These are phyloP conservation scores for Ceratobasidium sp. DNA, from an alignment of 1,284 basidiomycete species.

Conservation along the genomic window DNA sequence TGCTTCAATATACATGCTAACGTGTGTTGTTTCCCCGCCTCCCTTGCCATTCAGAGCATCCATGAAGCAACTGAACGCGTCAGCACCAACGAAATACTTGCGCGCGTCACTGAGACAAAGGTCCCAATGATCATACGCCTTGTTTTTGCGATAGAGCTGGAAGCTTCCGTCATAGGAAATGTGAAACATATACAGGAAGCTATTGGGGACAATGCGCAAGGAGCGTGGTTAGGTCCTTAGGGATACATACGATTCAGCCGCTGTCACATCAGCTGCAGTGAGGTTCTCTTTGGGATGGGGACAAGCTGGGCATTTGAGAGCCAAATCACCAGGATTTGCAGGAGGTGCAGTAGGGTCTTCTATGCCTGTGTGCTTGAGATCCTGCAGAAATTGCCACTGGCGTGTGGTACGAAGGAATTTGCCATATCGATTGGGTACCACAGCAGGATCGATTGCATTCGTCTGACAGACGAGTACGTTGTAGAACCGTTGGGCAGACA, in stretches of 20 bases:
- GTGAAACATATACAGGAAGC: neutral
- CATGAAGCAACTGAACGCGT: neutral
- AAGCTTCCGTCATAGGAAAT: constrained; percentile 27
- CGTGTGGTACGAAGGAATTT: neutral
- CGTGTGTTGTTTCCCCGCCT: neutral
- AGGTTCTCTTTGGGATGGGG: neutral
- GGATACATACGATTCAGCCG: too few species aligned
- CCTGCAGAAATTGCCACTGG: constrained; percentile 6
- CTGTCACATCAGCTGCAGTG: neutral
- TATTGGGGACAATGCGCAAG: neutral
- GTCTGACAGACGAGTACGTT: neutral
- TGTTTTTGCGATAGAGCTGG: constrained; percentile 8
- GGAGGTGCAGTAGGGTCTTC: neutral
- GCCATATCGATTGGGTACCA: neutral
- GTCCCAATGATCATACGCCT: constrained; percentile 1
- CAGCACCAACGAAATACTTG: constrained; percentile 11
- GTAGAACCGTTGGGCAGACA: neutral
- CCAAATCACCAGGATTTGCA: neutral
- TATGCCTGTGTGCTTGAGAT: neutral
- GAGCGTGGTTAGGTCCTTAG: too few species aligned
- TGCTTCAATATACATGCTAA: too few species aligned
- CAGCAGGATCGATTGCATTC: neutral
- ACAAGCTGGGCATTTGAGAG: neutral
- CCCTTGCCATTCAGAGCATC: neutral
- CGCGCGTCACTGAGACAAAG: neutral